phyloP scores from a whole-genome alignment of 345 rosid species.

The Ailanthus altissimus region DNA sequence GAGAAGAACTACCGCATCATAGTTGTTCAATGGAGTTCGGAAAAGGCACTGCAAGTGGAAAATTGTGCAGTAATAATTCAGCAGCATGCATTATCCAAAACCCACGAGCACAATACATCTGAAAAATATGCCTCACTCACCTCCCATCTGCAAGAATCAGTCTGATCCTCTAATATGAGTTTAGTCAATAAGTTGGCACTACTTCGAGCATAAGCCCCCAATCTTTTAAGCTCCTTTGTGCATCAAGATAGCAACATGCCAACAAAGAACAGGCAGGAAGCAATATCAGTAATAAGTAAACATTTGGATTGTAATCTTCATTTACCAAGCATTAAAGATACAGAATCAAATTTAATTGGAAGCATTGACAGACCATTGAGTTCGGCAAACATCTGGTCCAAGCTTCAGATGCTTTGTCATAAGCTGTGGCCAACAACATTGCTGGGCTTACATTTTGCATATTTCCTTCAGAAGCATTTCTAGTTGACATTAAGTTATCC shows the following conservation, averaged over 20 bases:
- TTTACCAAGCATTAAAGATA: neutral
- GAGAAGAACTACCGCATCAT: constrained; percentile 85
- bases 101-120: neutral
- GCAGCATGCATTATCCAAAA: constrained; percentile 12
- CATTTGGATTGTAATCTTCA: neutral
- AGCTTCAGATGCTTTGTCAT: constrained; percentile 90
- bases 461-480: constrained; percentile 58
- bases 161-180: constrained; percentile 60
- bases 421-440: constrained; percentile 86
- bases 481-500: constrained; percentile 70
- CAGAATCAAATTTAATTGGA: constrained; percentile 2
- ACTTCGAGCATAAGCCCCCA: constrained; percentile 92
- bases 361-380: constrained; percentile 56
- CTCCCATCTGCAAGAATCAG: constrained; percentile 74
- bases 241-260: constrained; percentile 18
- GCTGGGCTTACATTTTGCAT: constrained; percentile 52
- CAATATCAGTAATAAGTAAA: constrained; percentile 2
- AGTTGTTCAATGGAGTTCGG: constrained; percentile 85
- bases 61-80: neutral
- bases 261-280: constrained; percentile 11
- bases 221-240: constrained; percentile 73
- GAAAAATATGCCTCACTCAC: constrained; percentile 39
- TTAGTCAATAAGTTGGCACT: constrained; percentile 71
- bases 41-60: constrained; percentile 69
- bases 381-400: constrained; percentile 81